phyloP scores from a whole-genome alignment of 2,329 filamentous ascomycete species.

The Botrytis pseudocinerea region DNA sequence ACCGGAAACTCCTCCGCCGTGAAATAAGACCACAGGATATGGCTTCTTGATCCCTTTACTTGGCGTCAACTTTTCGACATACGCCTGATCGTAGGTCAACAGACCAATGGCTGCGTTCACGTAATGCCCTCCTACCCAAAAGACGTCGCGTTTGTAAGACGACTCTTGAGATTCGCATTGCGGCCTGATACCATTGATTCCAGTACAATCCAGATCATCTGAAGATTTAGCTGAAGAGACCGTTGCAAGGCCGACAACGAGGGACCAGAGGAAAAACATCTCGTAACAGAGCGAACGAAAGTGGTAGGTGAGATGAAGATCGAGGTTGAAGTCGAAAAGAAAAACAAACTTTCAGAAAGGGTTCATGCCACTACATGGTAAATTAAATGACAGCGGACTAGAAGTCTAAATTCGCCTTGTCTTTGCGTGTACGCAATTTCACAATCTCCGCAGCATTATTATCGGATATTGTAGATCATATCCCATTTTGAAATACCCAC shows the following conservation, averaged over 20 bases:
- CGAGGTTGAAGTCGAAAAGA: background rate
- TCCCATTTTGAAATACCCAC: slow-evolving; percentile 3
- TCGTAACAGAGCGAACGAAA: background rate
- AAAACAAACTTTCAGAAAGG: slow-evolving; percentile 7
- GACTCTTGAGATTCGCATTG: slow-evolving; percentile 31
- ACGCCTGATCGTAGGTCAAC: slow-evolving; percentile 47
- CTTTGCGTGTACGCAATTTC: background rate
- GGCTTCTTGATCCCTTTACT: slow-evolving; percentile 20
- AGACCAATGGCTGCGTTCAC: slow-evolving; percentile 25
- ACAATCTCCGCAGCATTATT: background rate
- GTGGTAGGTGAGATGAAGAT: slow-evolving; percentile 5
- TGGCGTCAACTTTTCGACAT: slow-evolving; percentile 51
- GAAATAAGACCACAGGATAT: slow-evolving; percentile 29
- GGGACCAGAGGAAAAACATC: slow-evolving; percentile 22
- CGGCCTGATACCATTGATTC: slow-evolving; percentile 27
- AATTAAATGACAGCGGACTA: background rate
- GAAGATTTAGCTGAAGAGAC: slow-evolving; percentile 6
- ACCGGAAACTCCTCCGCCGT: slow-evolving; percentile 28
- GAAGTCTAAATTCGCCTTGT: slow-evolving; percentile 15
- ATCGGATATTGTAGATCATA: slow-evolving; percentile 4
- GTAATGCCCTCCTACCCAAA: slow-evolving; percentile 32
- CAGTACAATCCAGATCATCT: slow-evolving; percentile 23
- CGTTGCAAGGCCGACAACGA: slow-evolving; percentile 22
- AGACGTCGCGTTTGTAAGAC: slow-evolving; percentile 28
- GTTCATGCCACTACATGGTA: slow-evolving; percentile 7